These are phyloP conservation scores for Acanthamoeba healyi DNA, from an alignment of 208 protist species.

Conservation along the genomic window DNA sequence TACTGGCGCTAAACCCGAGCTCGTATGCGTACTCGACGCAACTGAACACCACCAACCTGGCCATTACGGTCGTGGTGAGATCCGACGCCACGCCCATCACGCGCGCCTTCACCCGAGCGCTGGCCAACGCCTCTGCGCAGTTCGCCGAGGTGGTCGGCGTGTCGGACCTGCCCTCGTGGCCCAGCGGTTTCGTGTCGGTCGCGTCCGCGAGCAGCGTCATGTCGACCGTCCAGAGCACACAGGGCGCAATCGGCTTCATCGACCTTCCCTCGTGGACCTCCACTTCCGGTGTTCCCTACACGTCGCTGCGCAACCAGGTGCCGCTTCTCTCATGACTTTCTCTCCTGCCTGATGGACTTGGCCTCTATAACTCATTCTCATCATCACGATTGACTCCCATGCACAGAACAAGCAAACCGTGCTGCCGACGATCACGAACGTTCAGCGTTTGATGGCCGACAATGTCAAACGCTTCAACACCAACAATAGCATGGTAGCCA, in stretches of 20 bases:
- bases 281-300: background rate
- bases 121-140: background rate
- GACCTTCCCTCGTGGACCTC: background rate
- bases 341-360: too few relatives aligned
- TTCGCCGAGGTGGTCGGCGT: background rate
- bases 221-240: background rate
- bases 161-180: background rate
- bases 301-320: background rate
- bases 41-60: background rate
- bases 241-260: background rate
- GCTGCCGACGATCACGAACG: background rate
- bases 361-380: too few relatives aligned
- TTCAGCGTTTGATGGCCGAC: background rate
- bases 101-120: background rate
- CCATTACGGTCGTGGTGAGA: background rate
- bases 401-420: conserved; percentile 22
- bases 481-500: background rate
- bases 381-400: too few relatives aligned
- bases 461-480: background rate
- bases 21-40: background rate
- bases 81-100: background rate
- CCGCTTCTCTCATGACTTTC: background rate
- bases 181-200: background rate
- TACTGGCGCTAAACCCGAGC: background rate
- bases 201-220: background rate